Evolutionary conservation across 768 basidiomycete genomes (phyloP), one percentile per base, ranked within the genome.

Genomic region (Sporobolomyces pararoseus): DNA sequence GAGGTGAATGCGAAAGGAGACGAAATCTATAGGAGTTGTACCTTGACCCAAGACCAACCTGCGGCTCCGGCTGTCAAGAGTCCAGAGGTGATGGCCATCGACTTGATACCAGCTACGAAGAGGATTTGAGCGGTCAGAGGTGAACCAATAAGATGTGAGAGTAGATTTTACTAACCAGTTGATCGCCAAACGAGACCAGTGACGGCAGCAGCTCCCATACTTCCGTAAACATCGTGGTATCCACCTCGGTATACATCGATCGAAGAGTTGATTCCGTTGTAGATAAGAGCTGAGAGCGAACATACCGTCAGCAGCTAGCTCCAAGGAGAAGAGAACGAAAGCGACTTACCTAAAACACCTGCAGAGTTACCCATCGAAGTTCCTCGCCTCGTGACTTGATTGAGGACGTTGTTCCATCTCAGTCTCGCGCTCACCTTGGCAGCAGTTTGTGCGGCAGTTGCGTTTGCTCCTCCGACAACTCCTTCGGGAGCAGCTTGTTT

Each of bases 331-430:
- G 42, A 72, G 75, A 80, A 71, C 76, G 70, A 67, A 77, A 74
- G 70, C 68, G 74, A 85, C 90, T 80, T 77, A 97, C 96, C 96
- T 72, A 98, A 83, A 71, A 97, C 90, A 79, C 96, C 96, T 79
- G 94, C 90, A 78, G 92, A 96, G 83, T 98, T 99, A 78, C 93
- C 96, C 81, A 96, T 88, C 82, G 95, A 96, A 53, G 91, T 95
- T 37, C 96, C 96, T 82, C 96, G 86, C 82, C 95, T 84, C 70
- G 96, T 98, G 79, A 95, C 87, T 79, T 91, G 90, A 84, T 98
- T 99, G 75, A 99, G 85, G 70, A 99, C 82, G 79, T 91, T 94
- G 82, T 98, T 99, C 82, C 98, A 88, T 83, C 96, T 88, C 80
- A 99, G 82, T 49, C 77, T 37, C 37, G 62, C 44, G 39, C 58